phyloP scores from a whole-genome alignment of 495 filamentous ascomycete species.

The Podospora fimiseda region DNA sequence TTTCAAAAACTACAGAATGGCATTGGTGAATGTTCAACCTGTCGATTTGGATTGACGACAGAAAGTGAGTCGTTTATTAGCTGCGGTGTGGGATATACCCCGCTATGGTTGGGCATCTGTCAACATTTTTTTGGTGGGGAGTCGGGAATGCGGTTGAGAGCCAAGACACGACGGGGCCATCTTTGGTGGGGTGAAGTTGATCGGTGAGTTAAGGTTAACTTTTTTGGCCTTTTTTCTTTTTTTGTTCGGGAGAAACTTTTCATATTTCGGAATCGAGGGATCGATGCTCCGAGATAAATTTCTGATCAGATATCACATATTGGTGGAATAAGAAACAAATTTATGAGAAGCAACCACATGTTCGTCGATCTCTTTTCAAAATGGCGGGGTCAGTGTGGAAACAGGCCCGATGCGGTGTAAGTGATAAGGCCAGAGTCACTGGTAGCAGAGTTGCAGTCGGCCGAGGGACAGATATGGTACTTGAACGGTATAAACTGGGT shows the following conservation, averaged over 20 bases:
- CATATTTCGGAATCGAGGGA: neutral
- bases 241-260: neutral
- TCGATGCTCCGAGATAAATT: neutral
- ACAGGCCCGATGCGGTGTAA: slow-evolving; percentile 8
- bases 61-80: neutral
- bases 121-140: neutral
- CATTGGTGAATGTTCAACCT: slow-evolving; percentile 2
- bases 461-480: neutral
- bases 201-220: too few relatives aligned
- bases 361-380: neutral
- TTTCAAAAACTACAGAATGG: too few relatives aligned
- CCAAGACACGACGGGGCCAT: too few relatives aligned
- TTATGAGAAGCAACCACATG: neutral
- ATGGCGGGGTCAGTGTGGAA: neutral
- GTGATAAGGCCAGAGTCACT: slow-evolving; percentile 4
- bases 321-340: neutral
- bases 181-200: too few relatives aligned
- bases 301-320: neutral
- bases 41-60: too few relatives aligned
- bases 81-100: neutral
- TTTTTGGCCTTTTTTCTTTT: neutral
- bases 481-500: too few relatives aligned
- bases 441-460: neutral
- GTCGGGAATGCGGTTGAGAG: too few relatives aligned
- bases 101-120: neutral